phyloP scores from a whole-genome alignment of 768 basidiomycete genomes.

The Tricholoma hemisulphureum region DNA sequence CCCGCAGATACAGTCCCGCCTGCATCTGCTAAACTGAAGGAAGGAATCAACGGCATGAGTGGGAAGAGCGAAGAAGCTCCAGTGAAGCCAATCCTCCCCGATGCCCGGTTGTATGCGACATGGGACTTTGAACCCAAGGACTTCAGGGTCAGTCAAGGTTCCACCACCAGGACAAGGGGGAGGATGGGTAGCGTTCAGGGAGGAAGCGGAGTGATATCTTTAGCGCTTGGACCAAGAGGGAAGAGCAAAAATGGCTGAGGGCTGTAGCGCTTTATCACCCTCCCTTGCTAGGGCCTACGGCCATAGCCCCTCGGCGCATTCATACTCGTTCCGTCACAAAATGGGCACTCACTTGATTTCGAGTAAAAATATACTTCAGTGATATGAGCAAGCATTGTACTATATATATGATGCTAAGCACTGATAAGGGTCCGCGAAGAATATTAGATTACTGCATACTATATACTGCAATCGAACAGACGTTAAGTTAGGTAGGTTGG shows the following conservation, averaged over 20 bases:
- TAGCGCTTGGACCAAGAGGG: constrained; percentile 6
- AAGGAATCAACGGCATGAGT: constrained; percentile 26
- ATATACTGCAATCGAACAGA: background rate
- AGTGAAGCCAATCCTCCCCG: constrained; percentile 41
- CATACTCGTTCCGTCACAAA: too few species aligned
- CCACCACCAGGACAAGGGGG: constrained; percentile 23
- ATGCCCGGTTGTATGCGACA: constrained; percentile 53
- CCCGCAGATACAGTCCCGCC: constrained; percentile 24
- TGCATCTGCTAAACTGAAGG: constrained; percentile 22
- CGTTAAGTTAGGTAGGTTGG: background rate
- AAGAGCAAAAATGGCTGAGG: constrained; percentile 4
- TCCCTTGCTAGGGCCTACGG: background rate
- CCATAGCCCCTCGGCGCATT: too few species aligned
- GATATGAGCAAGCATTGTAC: background rate
- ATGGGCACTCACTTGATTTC: too few species aligned
- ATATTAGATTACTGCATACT: background rate
- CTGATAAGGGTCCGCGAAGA: background rate
- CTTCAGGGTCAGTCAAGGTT: constrained; percentile 36
- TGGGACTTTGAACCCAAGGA: constrained; percentile 59
- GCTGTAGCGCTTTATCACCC: background rate
- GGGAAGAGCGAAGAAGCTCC: constrained; percentile 27
- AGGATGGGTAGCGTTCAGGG: constrained; percentile 34
- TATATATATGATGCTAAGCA: background rate
- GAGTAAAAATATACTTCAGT: too few species aligned
- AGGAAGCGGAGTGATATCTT: constrained; percentile 15